Percentiles rank a stretch among this genome's conserved stretches.
These are phyloP conservation scores for Rubia tinctorum DNA, from an alignment of 305 asterid species.

Conservation along the genomic window DNA sequence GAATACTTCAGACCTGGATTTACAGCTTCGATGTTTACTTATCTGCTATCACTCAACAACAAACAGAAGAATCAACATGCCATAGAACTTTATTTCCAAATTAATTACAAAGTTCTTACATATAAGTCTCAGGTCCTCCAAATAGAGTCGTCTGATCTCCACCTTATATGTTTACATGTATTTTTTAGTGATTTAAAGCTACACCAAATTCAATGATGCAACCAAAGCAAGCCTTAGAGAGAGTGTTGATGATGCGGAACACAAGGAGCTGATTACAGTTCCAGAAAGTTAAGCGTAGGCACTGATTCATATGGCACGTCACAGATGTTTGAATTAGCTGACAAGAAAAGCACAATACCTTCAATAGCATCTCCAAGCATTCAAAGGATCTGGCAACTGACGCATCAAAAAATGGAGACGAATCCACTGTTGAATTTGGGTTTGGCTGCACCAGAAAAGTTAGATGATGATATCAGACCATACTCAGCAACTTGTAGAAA, in stretches of 20 bases:
- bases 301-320: not conserved
- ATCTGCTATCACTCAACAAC: no score
- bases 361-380: conserved; percentile 19
- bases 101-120: no score
- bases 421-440: not conserved
- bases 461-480: not conserved
- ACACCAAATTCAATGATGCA: not conserved
- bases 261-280: not conserved
- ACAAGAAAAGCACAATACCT: conserved; percentile 8
- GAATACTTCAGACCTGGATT: no score
- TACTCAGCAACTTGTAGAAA: not conserved
- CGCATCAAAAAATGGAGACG: conserved; percentile 11
- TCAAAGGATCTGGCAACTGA: conserved; percentile 2
- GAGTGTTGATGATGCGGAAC: not conserved
- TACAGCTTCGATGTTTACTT: no score
- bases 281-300: not conserved
- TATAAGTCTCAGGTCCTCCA: no score
- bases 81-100: no score
- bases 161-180: no score
- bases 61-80: no score
- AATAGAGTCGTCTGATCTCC: no score
- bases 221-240: not conserved
- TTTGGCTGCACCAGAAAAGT: conserved; percentile 19
- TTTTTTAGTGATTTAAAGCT: no score
- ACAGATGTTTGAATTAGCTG: not conserved